A percentile compares a stretch with the other conserved stretches of the same genome.
Conservation (phyloP, 176 grass and related monocot species). For the Panicum miliaceum region DNA sequence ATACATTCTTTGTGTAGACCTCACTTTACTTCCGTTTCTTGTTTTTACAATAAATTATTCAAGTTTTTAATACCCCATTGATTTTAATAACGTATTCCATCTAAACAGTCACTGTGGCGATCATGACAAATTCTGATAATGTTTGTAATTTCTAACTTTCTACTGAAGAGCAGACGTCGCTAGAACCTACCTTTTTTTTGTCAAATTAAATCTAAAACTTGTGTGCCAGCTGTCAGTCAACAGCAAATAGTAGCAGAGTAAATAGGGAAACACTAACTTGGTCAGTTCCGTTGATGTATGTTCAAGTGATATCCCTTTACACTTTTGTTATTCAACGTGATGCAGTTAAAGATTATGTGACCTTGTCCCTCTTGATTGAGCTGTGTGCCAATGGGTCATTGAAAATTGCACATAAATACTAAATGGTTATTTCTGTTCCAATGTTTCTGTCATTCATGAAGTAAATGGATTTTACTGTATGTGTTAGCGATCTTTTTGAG, state of each 20-base stretch:
- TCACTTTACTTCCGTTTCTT: slow-evolving; percentile 8
- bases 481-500: background rate
- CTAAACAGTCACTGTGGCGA: slow-evolving; percentile 5
- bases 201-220: slow-evolving; percentile 7
- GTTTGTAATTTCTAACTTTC: background rate
- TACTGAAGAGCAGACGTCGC: background rate
- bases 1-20: slow-evolving; percentile 11
- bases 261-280: background rate
- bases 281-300: background rate
- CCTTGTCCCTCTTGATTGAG: background rate
- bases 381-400: background rate
- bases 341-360: slow-evolving; percentile 10
- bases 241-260: slow-evolving; percentile 8
- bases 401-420: background rate
- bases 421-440: background rate
- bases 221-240: slow-evolving; percentile 1
- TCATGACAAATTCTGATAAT: background rate
- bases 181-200: background rate
- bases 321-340: slow-evolving; percentile 17
- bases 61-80: slow-evolving; percentile 27
- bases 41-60: slow-evolving; percentile 31
- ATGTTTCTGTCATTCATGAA: slow-evolving; percentile 22
- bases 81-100: slow-evolving; percentile 30
- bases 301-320: slow-evolving; percentile 30
- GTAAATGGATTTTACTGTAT: background rate